phyloP scores from a whole-genome alignment of 1,284 basidiomycete species.

The Ceratobasidium sp. region DNA sequence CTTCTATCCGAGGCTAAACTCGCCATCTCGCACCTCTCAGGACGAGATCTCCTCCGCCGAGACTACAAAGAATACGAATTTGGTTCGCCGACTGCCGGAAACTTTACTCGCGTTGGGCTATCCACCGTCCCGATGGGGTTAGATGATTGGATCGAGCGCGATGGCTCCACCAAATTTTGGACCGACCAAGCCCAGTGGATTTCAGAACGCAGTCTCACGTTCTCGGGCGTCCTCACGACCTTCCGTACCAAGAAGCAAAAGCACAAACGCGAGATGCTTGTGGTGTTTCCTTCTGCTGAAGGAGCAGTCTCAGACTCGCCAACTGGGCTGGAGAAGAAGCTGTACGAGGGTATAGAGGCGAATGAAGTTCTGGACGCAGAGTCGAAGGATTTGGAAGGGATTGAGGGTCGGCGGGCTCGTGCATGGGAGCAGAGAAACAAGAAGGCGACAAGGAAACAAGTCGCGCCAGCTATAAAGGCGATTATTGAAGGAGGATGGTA shows the following conservation, averaged over 20 bases:
- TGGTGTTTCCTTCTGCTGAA: conserved; percentile 64
- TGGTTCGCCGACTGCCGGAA: conserved; percentile 61
- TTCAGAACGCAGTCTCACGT: conserved; percentile 70
- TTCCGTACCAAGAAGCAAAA: conserved; percentile 64
- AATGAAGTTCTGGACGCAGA: conserved; percentile 67
- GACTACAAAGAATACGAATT: conserved; percentile 92
- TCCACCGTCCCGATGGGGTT: conserved; percentile 83
- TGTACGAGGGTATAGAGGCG: conserved; percentile 67
- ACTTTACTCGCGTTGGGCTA: conserved; percentile 69
- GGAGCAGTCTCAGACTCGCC: conserved; percentile 49
- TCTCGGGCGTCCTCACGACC: conserved; percentile 83
- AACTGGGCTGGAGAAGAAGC: conserved; percentile 49
- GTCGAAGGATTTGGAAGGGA: conserved; percentile 52
- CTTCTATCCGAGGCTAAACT: conserved; percentile 73
- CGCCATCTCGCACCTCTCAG: conserved; percentile 76
- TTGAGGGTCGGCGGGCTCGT: conserved; percentile 56
- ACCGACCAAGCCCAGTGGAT: conserved; percentile 72
- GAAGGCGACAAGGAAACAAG: conserved; percentile 80
- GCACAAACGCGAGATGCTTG: conserved; percentile 74
- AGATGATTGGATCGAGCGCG: conserved; percentile 63
- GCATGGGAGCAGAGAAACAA: conserved; percentile 84
- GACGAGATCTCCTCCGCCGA: conserved; percentile 83
- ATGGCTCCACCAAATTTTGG: conserved; percentile 62
- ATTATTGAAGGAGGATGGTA: conserved; percentile 55
- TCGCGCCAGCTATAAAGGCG: conserved; percentile 78